phyloP scores from a whole-genome alignment of 371 early-diverging fungal genomes.

The Mortierella sp. region DNA sequence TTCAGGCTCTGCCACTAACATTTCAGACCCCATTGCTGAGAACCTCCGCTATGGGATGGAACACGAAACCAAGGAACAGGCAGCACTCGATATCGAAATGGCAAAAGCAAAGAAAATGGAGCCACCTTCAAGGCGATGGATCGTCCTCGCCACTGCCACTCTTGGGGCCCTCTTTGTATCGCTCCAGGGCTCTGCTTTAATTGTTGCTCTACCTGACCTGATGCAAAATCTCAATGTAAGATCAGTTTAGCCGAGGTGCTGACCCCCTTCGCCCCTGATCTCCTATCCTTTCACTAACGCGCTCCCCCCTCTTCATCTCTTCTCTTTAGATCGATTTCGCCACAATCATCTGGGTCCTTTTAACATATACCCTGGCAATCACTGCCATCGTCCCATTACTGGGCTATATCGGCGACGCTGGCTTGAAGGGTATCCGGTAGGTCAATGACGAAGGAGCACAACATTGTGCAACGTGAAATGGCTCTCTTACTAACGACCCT shows the following conservation, averaged over 20 bases:
- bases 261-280: too few relatives aligned
- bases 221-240: slow-evolving; percentile 38
- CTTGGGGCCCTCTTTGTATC: slow-evolving; percentile 48
- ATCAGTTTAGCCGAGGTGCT: neutral
- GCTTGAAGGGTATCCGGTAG: slow-evolving; percentile 45
- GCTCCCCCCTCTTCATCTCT: neutral
- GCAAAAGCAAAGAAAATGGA: slow-evolving; percentile 36
- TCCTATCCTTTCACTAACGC: neutral
- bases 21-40: slow-evolving; percentile 26
- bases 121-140: slow-evolving; percentile 45
- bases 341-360: slow-evolving; percentile 45
- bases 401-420: slow-evolving; percentile 44
- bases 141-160: slow-evolving; percentile 45
- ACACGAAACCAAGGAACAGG: slow-evolving; percentile 42
- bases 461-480: too few relatives aligned
- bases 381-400: slow-evolving; percentile 36
- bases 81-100: slow-evolving; percentile 41
- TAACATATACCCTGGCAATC: slow-evolving; percentile 48
- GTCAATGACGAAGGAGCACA: neutral
- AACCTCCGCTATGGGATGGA: slow-evolving; percentile 23
- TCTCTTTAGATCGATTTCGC: slow-evolving; percentile 31
- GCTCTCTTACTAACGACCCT: too few relatives aligned
- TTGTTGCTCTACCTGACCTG: slow-evolving; percentile 48
- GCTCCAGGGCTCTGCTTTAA: slow-evolving; percentile 42
- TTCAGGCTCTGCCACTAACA: slow-evolving; percentile 23